Evolutionary conservation across 805 yeast species (phyloP), one percentile per base, ranked within the genome.

Genomic region (Teunomyces tritomae): DNA sequence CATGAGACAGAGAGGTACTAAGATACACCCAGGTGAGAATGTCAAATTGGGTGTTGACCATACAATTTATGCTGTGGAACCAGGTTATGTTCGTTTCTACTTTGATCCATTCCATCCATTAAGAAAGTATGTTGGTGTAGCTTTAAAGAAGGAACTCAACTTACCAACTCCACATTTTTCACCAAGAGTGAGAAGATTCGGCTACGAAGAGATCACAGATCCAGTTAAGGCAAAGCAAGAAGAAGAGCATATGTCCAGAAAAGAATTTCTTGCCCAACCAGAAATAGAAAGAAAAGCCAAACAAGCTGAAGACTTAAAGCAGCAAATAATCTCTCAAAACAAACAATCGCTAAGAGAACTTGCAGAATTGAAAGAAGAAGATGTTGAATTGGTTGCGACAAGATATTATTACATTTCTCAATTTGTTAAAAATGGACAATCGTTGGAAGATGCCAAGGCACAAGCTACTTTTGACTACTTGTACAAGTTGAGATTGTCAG

Each of bases 71-170:
- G 97, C 99, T 3, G 59, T 75, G 30, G 98, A 94, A 63, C 96
- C 97, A 2, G 99, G 99, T 24, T 89, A 74, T 64, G 97, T 92
- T 28, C 80, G 95, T 53, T 94, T 81, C 69, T 94, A 94, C 68
- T 71, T 85, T 51, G 97, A 94, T 72, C 98, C 99, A 4, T 94
- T 94, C 77, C 98, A 94, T 62, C 97, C 98, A 37, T 81, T 83
- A 64, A 83, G 97, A 63, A 86, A 84, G 62, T 89, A 88, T 62
- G 87, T 90, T 53, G 99, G 99, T 34, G 83, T 94, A 33, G 90
- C 96, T 0, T 75, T 94, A 44, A 71, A 70, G 33, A 76, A 77
- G 49, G 86, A 83, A 1, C 68, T 79, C 30, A 71, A 74, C 51
- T 77, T 92, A 32, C 99, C 99, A 36, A 83, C 89, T 11, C 87